Evolutionary conservation across 441 rosid species (phyloP).

Genomic region (Rhodomyrtus psidioides): DNA sequence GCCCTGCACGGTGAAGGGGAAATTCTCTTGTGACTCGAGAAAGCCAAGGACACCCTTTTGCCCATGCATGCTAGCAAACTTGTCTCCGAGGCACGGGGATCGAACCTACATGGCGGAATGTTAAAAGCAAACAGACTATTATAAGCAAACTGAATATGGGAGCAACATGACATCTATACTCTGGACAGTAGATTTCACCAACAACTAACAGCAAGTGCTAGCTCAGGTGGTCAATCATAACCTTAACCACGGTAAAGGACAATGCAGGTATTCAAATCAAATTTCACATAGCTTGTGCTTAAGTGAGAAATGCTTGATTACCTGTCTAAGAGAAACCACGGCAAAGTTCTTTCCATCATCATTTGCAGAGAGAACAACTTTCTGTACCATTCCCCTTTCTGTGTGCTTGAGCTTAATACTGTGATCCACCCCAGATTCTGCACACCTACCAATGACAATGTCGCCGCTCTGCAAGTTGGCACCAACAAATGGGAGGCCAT

Average conservation of each 20-base stretch:
- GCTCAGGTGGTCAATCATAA: too few species aligned
- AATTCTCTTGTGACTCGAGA: conserved; percentile 83
- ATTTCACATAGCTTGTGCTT: too few species aligned
- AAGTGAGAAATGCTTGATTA: conserved; percentile 4
- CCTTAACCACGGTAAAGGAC: neutral
- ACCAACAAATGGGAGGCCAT: conserved; percentile 80
- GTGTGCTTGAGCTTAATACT: conserved; percentile 86
- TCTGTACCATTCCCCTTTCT: conserved; percentile 87
- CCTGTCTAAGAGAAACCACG: conserved; percentile 84
- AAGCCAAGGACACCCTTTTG: conserved; percentile 95
- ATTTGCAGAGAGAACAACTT: conserved; percentile 76
- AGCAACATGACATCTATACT: too few species aligned
- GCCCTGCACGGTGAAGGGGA: conserved; percentile 85
- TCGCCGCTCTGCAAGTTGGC: conserved; percentile 82
- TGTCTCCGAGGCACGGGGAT: conserved; percentile 86
- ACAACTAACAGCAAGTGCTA: too few species aligned
- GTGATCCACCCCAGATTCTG: conserved; percentile 77
- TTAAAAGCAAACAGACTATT: too few species aligned
- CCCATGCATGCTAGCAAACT: conserved; percentile 98
- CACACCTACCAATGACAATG: conserved; percentile 73
- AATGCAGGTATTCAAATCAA: neutral
- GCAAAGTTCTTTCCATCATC: conserved; percentile 90
- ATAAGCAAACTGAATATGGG: too few species aligned
- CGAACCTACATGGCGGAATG: conserved; percentile 47
- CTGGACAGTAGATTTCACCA: too few species aligned